Evolutionary conservation across 345 rosid species (phyloP).

Genomic region (Murraya koenigii): DNA sequence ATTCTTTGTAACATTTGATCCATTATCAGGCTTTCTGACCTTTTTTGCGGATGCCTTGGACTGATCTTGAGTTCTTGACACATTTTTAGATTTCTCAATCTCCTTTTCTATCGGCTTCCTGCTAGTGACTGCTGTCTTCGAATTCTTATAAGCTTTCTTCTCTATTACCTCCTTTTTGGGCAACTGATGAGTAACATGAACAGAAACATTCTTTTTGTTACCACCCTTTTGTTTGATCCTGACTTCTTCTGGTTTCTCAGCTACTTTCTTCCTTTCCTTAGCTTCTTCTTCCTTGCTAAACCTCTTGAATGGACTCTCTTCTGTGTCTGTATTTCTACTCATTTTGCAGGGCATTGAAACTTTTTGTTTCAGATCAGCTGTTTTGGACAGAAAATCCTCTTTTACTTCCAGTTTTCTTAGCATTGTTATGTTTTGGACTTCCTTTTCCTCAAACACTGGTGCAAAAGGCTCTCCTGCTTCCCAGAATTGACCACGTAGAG

Average conservation of each 20-base stretch:
- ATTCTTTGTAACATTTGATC: conserved; percentile 26
- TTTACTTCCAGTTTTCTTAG: conserved; percentile 29
- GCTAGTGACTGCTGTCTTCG: conserved; percentile 26
- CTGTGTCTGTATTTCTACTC: conserved; percentile 22
- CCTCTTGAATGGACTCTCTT: conserved; percentile 23
- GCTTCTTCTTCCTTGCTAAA: conserved; percentile 34
- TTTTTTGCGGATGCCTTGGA: conserved; percentile 27
- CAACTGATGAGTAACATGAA: conserved; percentile 21
- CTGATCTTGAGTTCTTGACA: conserved; percentile 36
- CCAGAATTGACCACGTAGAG: conserved; percentile 27
- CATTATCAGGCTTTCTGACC: conserved; percentile 35
- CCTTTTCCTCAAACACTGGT: conserved; percentile 22
- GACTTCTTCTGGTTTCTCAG: neutral
- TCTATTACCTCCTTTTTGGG: conserved; percentile 27
- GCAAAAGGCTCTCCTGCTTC: conserved; percentile 25
- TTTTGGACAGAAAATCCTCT: conserved; percentile 34
- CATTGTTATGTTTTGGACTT: conserved; percentile 17
- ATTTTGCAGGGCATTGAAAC: conserved; percentile 11
- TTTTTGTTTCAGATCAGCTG: conserved; percentile 28
- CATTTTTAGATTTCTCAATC: conserved; percentile 34
- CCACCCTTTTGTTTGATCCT: conserved; percentile 30
- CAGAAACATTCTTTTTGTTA: conserved; percentile 30
- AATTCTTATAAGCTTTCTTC: conserved; percentile 29
- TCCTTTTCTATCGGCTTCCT: conserved; percentile 35
- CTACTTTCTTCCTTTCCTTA: conserved; percentile 20